Evolutionary conservation across 805 yeast species (phyloP), one percentile per base, ranked within the genome.

Genomic region (Hanseniaspora lachancei): DNA sequence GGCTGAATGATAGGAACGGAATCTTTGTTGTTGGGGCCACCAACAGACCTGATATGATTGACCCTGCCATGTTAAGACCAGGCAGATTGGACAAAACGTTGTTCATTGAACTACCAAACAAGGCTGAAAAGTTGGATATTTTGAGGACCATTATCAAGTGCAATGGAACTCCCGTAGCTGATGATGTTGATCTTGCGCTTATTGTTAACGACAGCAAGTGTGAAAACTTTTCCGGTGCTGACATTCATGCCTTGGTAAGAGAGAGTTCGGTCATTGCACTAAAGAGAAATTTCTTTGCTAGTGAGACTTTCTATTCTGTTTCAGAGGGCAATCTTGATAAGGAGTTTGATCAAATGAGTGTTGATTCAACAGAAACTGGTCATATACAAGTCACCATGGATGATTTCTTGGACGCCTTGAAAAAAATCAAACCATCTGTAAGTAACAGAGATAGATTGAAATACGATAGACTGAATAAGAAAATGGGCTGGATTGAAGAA

Each of bases 21-120:
- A 87, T 91, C 2, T 93, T 85, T 68, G 97, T 91, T 4, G 80
- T 91, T 61, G 97, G 96, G 32, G 98, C 98, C 1, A 91, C 98
- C 0, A 91, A 91, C 64, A 78, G 98, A 66, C 97, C 97, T 0
- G 98, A 91, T 67, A 91, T 91, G 87, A 93, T 91, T 60, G 98
- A 91, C 69, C 89, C 96, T 3, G 98, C 98, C 0, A 93, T 91
- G 97, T 71, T 93, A 47, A 79, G 98, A 66, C 97, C 97, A 0
- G 98, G 97, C 6, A 79, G 98, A 68, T 75, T 91, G 63, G 97
- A 93, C 66, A 93, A 91, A 69, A 87, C 96, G 2, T 72, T 91
- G 47, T 91, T 83, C 68, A 91, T 91, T 29, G 97, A 91, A 66
- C 74, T 91, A 52, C 98, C 98, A 3, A 78, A 79, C 7, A 78